phyloP scores from a whole-genome alignment of 495 filamentous ascomycete genomes.

The Aspergillus sclerotioniger region DNA sequence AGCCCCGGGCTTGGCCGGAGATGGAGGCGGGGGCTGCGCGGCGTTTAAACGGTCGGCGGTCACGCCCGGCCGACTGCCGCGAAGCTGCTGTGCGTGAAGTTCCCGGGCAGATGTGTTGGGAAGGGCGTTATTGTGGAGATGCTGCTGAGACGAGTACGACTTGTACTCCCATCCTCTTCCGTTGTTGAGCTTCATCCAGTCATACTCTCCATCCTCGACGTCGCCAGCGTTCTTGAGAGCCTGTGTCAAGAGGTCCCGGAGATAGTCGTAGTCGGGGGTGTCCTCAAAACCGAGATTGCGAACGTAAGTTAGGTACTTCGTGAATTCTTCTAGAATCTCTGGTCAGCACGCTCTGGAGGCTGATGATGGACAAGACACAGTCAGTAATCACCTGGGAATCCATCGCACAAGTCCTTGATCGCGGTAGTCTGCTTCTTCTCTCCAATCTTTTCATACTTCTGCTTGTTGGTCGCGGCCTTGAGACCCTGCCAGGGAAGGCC shows the following conservation, averaged over 20 bases:
- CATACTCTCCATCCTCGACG: constrained; percentile 97
- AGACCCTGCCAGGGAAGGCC: constrained; percentile 97
- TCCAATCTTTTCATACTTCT: constrained; percentile 99
- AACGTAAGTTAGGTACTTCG: constrained; percentile 94
- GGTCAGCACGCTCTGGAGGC: constrained; percentile 13
- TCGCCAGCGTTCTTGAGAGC: constrained; percentile 93
- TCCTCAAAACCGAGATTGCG: constrained; percentile 98
- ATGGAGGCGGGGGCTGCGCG: constrained; percentile 85
- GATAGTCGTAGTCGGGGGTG: constrained; percentile 96
- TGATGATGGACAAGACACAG: not conserved
- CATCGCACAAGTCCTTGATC: constrained; percentile 95
- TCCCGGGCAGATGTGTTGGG: constrained; percentile 77
- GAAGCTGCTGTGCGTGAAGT: constrained; percentile 64
- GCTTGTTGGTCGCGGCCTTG: constrained; percentile 99
- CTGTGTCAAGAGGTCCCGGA: constrained; percentile 93
- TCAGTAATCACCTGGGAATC: constrained; percentile 69
- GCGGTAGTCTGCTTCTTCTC: constrained; percentile 99
- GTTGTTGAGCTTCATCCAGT: constrained; percentile 99
- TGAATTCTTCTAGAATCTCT: constrained; percentile 73
- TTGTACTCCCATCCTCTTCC: constrained; percentile 94
- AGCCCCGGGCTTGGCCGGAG: constrained; percentile 76
- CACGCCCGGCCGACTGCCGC: constrained; percentile 61
- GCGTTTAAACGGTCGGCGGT: constrained; percentile 95
- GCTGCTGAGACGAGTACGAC: constrained; percentile 72
- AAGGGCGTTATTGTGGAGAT: constrained; percentile 70